phyloP scores from a whole-genome alignment of 1,284 basidiomycete species.

The Porphyrellus sp. region DNA sequence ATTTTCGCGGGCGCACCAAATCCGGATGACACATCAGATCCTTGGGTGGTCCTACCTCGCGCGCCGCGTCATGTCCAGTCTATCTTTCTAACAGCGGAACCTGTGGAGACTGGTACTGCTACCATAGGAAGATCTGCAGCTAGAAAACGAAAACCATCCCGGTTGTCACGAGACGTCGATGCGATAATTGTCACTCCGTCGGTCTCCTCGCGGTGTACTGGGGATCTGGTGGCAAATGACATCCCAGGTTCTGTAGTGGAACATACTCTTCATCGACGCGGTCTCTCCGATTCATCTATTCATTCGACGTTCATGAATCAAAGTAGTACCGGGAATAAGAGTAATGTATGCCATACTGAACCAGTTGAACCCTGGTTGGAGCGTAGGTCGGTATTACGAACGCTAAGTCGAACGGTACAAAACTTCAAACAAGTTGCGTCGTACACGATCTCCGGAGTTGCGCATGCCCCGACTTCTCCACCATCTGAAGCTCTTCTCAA shows the following conservation, averaged over 20 bases:
- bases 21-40: slow-evolving; percentile 42
- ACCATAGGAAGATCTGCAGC: slow-evolving; percentile 24
- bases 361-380: slow-evolving; percentile 16
- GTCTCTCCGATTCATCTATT: slow-evolving; percentile 88
- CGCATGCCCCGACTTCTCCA: slow-evolving; percentile 4
- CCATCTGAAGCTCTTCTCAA: slow-evolving; percentile 4
- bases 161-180: slow-evolving; percentile 67
- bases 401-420: slow-evolving; percentile 35
- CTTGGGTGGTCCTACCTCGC: slow-evolving; percentile 65
- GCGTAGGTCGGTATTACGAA: slow-evolving; percentile 31
- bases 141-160: slow-evolving; percentile 31
- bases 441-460: slow-evolving; percentile 32
- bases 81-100: slow-evolving; percentile 24
- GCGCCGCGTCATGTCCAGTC: slow-evolving; percentile 38
- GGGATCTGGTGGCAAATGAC: slow-evolving; percentile 39
- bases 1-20: slow-evolving; percentile 84
- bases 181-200: slow-evolving; percentile 67
- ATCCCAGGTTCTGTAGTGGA: slow-evolving; percentile 50
- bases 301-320: slow-evolving; percentile 75
- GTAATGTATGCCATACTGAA: not conserved
- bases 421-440: slow-evolving; percentile 35
- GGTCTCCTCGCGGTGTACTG: slow-evolving; percentile 24
- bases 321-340: slow-evolving; percentile 27
- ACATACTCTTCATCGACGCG: slow-evolving; percentile 70
- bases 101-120: slow-evolving; percentile 17